Conservation (phyloP, 371 early-diverging fungal species). For the Circinella umbellata region DNA sequence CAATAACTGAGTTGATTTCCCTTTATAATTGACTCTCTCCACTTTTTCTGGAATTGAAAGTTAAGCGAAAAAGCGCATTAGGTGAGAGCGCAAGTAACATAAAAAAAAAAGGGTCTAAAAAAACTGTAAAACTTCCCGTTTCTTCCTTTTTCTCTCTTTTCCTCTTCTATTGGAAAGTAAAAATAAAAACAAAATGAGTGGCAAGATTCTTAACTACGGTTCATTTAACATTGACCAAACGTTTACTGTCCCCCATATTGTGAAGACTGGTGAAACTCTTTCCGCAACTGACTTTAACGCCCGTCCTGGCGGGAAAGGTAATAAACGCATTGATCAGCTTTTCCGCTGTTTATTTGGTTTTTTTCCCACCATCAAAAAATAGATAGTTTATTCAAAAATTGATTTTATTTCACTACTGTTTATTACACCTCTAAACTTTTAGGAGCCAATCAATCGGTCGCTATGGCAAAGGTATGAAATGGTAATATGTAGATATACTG, state of each 20-base stretch:
- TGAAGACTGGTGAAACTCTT: constrained; percentile 83
- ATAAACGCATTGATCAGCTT: not conserved
- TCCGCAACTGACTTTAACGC: constrained; percentile 62
- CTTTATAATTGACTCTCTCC: no score
- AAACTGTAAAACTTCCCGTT: no score
- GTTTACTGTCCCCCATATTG: constrained; percentile 84
- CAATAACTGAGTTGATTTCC: no score
- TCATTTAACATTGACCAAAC: constrained; percentile 93
- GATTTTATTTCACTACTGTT: not conserved
- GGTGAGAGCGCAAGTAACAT: no score
- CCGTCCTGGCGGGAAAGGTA: constrained; percentile 85
- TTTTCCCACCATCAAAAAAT: not conserved
- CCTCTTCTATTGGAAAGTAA: not conserved
- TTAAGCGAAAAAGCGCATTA: no score
- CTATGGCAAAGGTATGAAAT: constrained; percentile 65
- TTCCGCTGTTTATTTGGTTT: no score
- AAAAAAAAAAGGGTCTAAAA: no score
- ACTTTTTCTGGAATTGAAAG: no score
- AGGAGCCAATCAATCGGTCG: constrained; percentile 88
- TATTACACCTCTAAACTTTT: not conserved
- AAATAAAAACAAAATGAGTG: constrained; percentile 13
- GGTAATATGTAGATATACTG: not conserved
- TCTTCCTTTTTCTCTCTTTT: no score
- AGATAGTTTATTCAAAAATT: not conserved
- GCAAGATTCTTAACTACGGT: constrained; percentile 75